Evolutionary conservation across 805 yeast genomes (phyloP), one percentile per base, ranked within the genome.

Genomic region (Alloascoidea africana): DNA sequence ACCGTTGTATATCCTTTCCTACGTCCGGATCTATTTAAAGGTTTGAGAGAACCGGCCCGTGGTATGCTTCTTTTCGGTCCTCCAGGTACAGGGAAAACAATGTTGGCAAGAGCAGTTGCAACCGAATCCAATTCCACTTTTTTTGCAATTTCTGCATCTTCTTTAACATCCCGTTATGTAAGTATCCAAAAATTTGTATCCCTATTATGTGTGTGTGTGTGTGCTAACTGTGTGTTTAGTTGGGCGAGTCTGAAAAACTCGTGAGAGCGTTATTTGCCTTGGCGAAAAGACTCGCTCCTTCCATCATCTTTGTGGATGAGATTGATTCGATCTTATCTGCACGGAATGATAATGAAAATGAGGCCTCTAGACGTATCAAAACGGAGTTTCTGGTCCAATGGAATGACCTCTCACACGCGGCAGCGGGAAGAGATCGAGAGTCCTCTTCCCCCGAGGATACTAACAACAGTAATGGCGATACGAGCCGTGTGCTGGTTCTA

Each of bases 11-110:
- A 87, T 54, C 98, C 98, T 16, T 87, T 89, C 51, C 58, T 91
- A 45, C 67, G 97, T 37, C 98, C 97, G 0, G 97, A 89, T 57
- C 63, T 89, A 40, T 91, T 89, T 53, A 70, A 73, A 41, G 97
- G 96, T 0, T 60, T 89, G 38, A 66, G 96, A 46, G 96, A 87
- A 58, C 97, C 97, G 0, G 87, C 94, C 0, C 62, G 94, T 41
- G 97, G 97, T n/a, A 85, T 91, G 94, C 64, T 89, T 15, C 59
- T 89, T 33, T 89, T 86, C 62, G 98, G 98, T 0, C 97, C 98
- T 2, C 96, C 97, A 0, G 98, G 98, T n/a, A 89, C 97, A 0
- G 97, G 97, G 40, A 89, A 91, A 52, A 87, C 96, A 1, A 87
- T 89, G 97, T 68, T 89, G 46, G 96, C 96, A 0, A 66, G 95